Evolutionary conservation across 345 rosid genomes (phyloP).

Genomic region (Theobroma cacao): DNA sequence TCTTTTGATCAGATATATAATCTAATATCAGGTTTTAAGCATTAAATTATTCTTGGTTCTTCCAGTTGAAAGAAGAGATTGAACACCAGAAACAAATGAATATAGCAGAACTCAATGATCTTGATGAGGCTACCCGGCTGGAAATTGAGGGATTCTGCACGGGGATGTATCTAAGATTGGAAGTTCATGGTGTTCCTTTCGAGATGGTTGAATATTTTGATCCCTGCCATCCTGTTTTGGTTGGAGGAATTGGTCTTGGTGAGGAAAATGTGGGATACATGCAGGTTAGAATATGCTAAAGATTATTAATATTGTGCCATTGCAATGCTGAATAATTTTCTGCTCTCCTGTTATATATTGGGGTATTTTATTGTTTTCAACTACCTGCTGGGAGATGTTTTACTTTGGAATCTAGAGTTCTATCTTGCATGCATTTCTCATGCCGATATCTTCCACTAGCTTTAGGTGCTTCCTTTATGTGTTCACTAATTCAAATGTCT

Average conservation of each 20-base stretch:
- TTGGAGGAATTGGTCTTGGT: constrained; percentile 85
- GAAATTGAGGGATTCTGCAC: constrained; percentile 87
- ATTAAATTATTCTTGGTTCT: constrained; percentile 4
- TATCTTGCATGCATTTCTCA: neutral
- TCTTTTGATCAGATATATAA: neutral
- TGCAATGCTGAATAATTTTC: neutral
- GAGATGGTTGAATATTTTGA: constrained; percentile 95
- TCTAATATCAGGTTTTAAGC: neutral
- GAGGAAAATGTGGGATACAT: constrained; percentile 91
- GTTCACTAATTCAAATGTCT: neutral
- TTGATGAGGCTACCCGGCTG: constrained; percentile 70
- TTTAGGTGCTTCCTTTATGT: neutral
- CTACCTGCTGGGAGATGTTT: neutral
- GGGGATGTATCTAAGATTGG: constrained; percentile 84
- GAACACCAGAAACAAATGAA: constrained; percentile 80
- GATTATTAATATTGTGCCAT: neutral
- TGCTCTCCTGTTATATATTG: neutral
- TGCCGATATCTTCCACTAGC: neutral
- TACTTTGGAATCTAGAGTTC: neutral
- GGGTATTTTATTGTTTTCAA: neutral
- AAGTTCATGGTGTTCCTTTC: constrained; percentile 83
- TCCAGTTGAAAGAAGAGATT: constrained; percentile 83
- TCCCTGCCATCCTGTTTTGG: constrained; percentile 81
- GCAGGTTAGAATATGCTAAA: constrained; percentile 61
- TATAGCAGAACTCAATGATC: constrained; percentile 69